Evolutionary conservation across 208 protist genomes (phyloP), one percentile per base, ranked within the genome.

Genomic region (Balamuthia mandrillaris): DNA sequence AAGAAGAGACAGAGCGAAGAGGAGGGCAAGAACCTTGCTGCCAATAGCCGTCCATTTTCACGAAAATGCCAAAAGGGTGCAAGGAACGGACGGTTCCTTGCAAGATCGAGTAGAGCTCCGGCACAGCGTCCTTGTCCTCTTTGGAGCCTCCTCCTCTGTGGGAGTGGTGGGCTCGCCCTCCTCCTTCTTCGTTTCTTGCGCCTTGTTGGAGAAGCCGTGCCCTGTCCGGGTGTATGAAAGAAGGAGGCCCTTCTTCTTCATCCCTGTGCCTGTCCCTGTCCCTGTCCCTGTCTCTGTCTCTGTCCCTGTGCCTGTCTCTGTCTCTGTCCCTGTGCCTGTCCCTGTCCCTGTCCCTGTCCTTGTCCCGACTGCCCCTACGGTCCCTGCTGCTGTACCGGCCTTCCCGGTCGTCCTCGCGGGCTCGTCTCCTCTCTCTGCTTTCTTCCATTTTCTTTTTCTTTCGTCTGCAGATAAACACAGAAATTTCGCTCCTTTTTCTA

Each of bases 1-100:
- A n/a, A n/a, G n/a, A n/a, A n/a, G n/a, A n/a, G n/a, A n/a, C n/a
- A n/a, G n/a, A n/a, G n/a, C n/a, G n/a, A n/a, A n/a, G n/a, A n/a
- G n/a, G n/a, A n/a, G n/a, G n/a, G n/a, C n/a, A n/a, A n/a, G n/a
- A n/a, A n/a, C n/a, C n/a, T n/a, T 87, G 85, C 16, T 37, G 27
- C 33, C 75, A 49, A 0, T 49, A 52, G 29, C 85, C 85, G 5
- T 81, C 51, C 16, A 87, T 18, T 24, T 51, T 39, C 0, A 83
- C 70, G 54, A 87, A 87, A 6, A 82, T 63, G 72, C 85, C 85
- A 44, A 78, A 87, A 16, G 65, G 49, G n/a, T 74, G 72, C 47
- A 77, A 68, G 47, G 85, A 66, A 2, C 37, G 31, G 74, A 87
- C 85, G 45, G 54, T 42, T 7, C 74, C 85, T n/a, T 54, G 41